A percentile compares a stretch with the other conserved stretches of the same genome.
Conservation (phyloP, 2,329 filamentous ascomycete genomes). For the Talaromyces pinophilus region DNA sequence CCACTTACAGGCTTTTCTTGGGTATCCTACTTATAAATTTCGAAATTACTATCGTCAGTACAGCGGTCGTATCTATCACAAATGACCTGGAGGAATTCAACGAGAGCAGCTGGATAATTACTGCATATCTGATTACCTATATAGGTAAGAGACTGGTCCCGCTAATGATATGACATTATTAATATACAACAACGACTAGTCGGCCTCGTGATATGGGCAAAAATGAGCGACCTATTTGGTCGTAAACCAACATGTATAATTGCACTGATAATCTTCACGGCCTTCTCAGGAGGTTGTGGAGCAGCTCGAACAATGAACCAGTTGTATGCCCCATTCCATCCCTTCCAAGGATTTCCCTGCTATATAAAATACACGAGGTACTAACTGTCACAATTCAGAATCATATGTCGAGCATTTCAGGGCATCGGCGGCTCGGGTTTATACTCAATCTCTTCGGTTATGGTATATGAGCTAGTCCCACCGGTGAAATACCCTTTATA, state of each 20-base stretch:
- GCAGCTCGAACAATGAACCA: constrained; percentile 21
- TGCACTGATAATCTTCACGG: constrained; percentile 5
- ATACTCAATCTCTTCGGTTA: constrained; percentile 23
- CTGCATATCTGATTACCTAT: constrained; percentile 17
- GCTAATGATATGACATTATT: not conserved
- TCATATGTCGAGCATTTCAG: constrained; percentile 17
- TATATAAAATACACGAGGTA: not conserved
- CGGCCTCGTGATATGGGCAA: constrained; percentile 15
- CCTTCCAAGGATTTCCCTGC: not conserved
- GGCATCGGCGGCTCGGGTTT: constrained; percentile 15
- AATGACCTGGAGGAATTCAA: constrained; percentile 8
- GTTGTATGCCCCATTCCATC: constrained; percentile 2
- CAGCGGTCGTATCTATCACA: constrained; percentile 12
- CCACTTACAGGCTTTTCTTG: not conserved
- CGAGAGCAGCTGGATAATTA: constrained; percentile 15
- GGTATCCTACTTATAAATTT: constrained; percentile 16
- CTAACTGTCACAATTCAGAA: constrained; percentile 1
- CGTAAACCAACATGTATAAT: constrained; percentile 11
- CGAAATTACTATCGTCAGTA: constrained; percentile 14
- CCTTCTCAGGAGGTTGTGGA: constrained; percentile 17
- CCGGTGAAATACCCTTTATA: constrained; percentile 18
- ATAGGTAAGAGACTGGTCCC: not conserved
- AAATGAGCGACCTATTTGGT: constrained; percentile 18
- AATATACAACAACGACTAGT: not conserved
- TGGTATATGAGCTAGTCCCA: constrained; percentile 23